Base-by-base conservation (phyloP, 192 early-diverging fungal species). In the Backusella macrospora region DNA sequence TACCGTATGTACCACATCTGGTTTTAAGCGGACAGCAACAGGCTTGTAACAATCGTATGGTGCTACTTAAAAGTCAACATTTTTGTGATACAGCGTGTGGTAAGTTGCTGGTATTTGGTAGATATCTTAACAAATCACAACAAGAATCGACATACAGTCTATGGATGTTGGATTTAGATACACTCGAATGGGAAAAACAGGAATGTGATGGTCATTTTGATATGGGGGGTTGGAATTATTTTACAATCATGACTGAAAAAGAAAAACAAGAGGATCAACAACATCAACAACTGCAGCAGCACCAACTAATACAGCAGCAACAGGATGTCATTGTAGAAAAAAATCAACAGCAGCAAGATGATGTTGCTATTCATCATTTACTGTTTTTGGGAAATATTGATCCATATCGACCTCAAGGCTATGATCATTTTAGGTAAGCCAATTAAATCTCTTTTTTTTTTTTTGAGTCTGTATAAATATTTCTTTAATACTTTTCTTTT, bases 141-240 rank as follows among this genome's bases (percentile, higher is more conserved):
- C 69, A 66, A 38, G 70, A 81, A 16, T 68, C 74, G 2, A 76
- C 78, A 4, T 84, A 85, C 64, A 82, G 83, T 29, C 68, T 90
- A 12, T 90, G 89, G 89, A 82, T 83, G 62, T 70, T 90, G 69
- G 89, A 88, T 62, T 68, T 90, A 34, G 85, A 87, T 62, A 83
- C 83, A 16, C 71, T 89, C 18, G 78, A 84, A 68, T 90, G 89
- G 89, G 72, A 83, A 49, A 84, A 80, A 44, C 76, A 85, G 47
- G 86, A 85, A 52, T 82, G 83, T 26, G 83, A 82, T 47, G 72
- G 66, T 9, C 80, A 78, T 46, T 80, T 89, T 63, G 84, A 86
- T 52, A 75, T 76, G 14, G 80, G 79, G 16, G 81, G 81, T 14
- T 90, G 88, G 88, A 85, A 90, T 52, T 90, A 88, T 70, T 87